Percentiles rank a stretch among this genome's conserved stretches.
Conservation (phyloP, 2,329 filamentous ascomycete species). For the Xylariaceae sp. region DNA sequence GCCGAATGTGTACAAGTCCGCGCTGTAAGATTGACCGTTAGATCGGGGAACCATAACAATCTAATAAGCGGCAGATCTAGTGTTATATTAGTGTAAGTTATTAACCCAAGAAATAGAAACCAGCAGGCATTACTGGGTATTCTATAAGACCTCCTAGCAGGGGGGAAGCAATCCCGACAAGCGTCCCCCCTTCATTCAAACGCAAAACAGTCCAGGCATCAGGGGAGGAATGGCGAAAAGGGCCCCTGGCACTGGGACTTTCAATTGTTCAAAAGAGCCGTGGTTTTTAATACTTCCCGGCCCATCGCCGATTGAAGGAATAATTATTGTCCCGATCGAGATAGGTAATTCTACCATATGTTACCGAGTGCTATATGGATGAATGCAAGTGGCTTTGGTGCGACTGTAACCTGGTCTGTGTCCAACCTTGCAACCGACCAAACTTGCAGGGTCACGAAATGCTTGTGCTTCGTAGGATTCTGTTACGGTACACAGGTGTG, state of each 20-base stretch:
- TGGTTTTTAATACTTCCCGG: too few species aligned
- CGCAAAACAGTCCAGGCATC: slow-evolving; percentile 16
- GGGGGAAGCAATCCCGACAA: slow-evolving; percentile 15
- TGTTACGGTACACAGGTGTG: slow-evolving; percentile 12
- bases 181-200: slow-evolving; percentile 9
- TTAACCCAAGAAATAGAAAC: slow-evolving; percentile 3
- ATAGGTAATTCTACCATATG: slow-evolving; percentile 3
- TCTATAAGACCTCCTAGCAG: slow-evolving; percentile 9
- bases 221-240: background rate
- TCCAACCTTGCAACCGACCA: slow-evolving; percentile 3
- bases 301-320: slow-evolving; percentile 26
- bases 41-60: slow-evolving; percentile 18
- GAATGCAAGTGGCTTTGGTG: slow-evolving; percentile 22
- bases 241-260: too few species aligned
- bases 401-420: slow-evolving; percentile 8
- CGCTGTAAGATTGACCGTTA: slow-evolving; percentile 21
- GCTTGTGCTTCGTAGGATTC: slow-evolving; percentile 12
- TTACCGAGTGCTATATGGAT: slow-evolving; percentile 8
- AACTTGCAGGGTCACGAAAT: too few species aligned
- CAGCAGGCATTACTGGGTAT: slow-evolving; percentile 18
- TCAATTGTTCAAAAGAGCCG: too few species aligned
- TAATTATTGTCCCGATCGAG: slow-evolving; percentile 17
- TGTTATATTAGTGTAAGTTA: slow-evolving; percentile 14
- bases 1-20: slow-evolving; percentile 7
- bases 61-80: slow-evolving; percentile 25